phyloP scores from a whole-genome alignment of 2,329 filamentous ascomycete species.

The Colletotrichum falcatum region DNA sequence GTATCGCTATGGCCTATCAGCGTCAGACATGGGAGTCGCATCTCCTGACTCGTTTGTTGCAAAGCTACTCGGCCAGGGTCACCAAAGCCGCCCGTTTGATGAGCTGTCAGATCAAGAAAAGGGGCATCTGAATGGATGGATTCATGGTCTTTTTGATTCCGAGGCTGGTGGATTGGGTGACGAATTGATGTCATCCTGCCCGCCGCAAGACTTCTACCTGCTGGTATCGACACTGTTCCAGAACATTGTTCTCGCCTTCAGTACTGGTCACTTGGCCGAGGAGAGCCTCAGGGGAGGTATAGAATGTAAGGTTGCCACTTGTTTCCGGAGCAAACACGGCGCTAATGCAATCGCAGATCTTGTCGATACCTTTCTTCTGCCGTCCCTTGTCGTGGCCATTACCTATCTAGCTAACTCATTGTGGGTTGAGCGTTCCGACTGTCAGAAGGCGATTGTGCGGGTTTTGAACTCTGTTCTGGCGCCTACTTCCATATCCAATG shows the following conservation, averaged over 20 bases:
- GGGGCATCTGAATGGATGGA: constrained; percentile 78
- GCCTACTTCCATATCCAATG: constrained; percentile 76
- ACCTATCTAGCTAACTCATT: constrained; percentile 78
- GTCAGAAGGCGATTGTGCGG: constrained; percentile 76
- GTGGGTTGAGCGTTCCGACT: constrained; percentile 71
- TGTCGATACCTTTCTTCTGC: constrained; percentile 83
- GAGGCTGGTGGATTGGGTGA: constrained; percentile 81
- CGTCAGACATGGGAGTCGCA: constrained; percentile 72
- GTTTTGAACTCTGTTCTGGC: constrained; percentile 80
- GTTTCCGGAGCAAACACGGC: constrained; percentile 9
- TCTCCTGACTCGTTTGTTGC: constrained; percentile 75
- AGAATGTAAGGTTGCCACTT: constrained; percentile 69
- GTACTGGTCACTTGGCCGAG: constrained; percentile 73
- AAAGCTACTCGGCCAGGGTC: constrained; percentile 71
- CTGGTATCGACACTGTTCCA: constrained; percentile 82
- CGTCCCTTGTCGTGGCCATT: constrained; percentile 80
- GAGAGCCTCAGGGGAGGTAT: constrained; percentile 80
- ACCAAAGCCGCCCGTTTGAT: constrained; percentile 66
- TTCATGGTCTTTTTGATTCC: constrained; percentile 80
- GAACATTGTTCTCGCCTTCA: constrained; percentile 78
- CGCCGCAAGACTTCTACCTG: constrained; percentile 85
- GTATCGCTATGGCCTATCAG: constrained; percentile 78
- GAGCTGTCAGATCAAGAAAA: constrained; percentile 74
- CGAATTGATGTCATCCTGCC: constrained; percentile 84
- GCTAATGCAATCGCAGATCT: constrained; percentile 64